phyloP scores from a whole-genome alignment of 164 flowering plant genomes.

The Paratinospora sagittata region DNA sequence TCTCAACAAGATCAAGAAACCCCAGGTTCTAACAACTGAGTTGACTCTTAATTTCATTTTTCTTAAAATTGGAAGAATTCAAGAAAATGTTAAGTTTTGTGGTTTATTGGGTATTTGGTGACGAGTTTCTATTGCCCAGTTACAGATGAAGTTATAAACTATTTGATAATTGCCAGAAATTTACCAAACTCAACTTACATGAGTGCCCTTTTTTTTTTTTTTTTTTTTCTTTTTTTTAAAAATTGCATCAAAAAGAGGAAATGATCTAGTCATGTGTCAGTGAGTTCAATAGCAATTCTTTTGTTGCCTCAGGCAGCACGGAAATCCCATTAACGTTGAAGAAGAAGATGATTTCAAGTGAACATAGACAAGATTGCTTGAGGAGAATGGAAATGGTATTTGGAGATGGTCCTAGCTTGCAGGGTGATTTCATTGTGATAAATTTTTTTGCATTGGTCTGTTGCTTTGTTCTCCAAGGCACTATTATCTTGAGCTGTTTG shows the following conservation, averaged over 20 bases:
- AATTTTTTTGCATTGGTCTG: constrained; percentile 89
- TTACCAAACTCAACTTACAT: too few species aligned
- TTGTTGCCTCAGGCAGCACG: constrained; percentile 24
- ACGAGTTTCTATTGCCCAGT: too few species aligned
- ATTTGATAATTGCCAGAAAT: too few species aligned
- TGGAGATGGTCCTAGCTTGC: constrained; percentile 42
- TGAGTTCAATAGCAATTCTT: neutral
- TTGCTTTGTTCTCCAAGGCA: neutral
- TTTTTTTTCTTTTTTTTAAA: too few species aligned
- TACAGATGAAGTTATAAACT: too few species aligned
- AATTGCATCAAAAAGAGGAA: neutral
- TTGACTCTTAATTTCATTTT: neutral
- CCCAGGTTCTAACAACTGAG: constrained; percentile 19
- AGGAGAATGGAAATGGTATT: constrained; percentile 48
- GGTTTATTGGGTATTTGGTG: too few species aligned
- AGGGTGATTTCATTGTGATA: constrained; percentile 70
- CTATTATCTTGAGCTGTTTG: neutral
- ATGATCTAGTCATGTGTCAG: neutral
- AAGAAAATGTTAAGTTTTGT: too few species aligned
- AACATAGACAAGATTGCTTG: constrained; percentile 68
- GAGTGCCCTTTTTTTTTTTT: too few species aligned
- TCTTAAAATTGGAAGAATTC: too few species aligned
- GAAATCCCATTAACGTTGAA: constrained; percentile 32
- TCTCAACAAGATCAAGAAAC: too few species aligned
- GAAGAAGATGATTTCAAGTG: constrained; percentile 37